phyloP scores from a whole-genome alignment of 129 eudicot species.

The Glebionis coronaria region DNA sequence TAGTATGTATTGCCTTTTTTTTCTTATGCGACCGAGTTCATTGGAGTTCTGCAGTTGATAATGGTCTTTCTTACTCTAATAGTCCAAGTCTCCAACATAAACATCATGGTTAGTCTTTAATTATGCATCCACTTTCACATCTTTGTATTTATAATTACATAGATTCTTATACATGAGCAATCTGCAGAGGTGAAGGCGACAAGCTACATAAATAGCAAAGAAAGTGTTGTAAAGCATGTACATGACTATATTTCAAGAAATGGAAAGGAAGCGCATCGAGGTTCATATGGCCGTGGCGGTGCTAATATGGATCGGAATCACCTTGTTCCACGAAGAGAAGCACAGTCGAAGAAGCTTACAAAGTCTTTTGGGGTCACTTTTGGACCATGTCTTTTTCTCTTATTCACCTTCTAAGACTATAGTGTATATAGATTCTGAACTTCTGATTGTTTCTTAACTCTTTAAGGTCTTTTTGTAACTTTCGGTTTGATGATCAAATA shows the following conservation, averaged over 20 bases:
- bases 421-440: too few relatives aligned
- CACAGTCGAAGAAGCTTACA: conserved; percentile 6
- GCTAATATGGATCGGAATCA: conserved; percentile 34
- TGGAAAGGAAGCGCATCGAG: conserved; percentile 28
- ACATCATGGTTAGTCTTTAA: conserved; percentile 24
- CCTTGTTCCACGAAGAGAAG: conserved; percentile 13
- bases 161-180: not conserved
- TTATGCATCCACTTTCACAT: not conserved
- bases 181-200: conserved; percentile 12
- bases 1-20: conserved; percentile 17
- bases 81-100: conserved; percentile 13
- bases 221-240: not conserved
- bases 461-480: conserved; percentile 13
- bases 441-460: not conserved
- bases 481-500: conserved; percentile 8
- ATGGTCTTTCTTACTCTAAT: not conserved
- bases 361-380: conserved; percentile 12
- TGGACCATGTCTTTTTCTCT: conserved; percentile 23
- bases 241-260: not conserved
- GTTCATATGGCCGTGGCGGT: conserved; percentile 46
- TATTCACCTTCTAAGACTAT: conserved; percentile 18
- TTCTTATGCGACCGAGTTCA: conserved; percentile 12
- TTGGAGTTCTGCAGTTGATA: conserved; percentile 10
- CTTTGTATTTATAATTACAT: conserved; percentile 11
- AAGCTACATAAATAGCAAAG: conserved; percentile 7